phyloP scores from a whole-genome alignment of 208 protist species.

The Trichomonas vaginalis region DNA sequence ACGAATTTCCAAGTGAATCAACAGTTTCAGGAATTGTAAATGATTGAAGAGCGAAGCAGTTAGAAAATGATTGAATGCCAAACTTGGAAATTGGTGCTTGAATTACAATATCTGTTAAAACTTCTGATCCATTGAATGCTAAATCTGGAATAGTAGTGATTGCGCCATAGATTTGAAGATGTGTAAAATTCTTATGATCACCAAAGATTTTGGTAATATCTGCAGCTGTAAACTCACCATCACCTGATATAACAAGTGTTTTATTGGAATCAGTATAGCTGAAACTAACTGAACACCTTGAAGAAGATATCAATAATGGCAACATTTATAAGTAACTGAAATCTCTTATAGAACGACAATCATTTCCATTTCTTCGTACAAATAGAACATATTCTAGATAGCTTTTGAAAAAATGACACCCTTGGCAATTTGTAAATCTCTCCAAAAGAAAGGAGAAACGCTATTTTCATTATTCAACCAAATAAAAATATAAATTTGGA shows the following conservation, averaged over 20 bases:
- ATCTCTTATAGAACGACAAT: too few relatives aligned
- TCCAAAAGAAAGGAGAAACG: too few relatives aligned
- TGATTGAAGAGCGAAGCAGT: background rate
- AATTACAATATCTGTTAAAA: background rate
- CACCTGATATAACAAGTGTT: background rate
- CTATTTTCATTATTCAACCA: too few relatives aligned
- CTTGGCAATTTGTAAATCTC: too few relatives aligned
- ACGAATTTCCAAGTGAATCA: background rate
- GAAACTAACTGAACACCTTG: too few relatives aligned
- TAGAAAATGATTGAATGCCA: background rate
- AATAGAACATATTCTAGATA: too few relatives aligned
- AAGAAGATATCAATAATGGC: too few relatives aligned
- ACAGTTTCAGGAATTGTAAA: background rate
- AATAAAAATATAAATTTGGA: too few relatives aligned
- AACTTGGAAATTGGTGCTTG: background rate
- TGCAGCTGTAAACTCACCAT: background rate
- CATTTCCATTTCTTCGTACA: too few relatives aligned
- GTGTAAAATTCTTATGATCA: background rate
- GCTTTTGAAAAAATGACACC: too few relatives aligned
- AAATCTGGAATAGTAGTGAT: background rate
- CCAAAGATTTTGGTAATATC: background rate
- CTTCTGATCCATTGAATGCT: background rate
- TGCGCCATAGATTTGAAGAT: background rate
- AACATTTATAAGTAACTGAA: too few relatives aligned
- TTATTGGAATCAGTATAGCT: too few relatives aligned